Base-by-base conservation (phyloP, 2,329 filamentous ascomycete species). In the Epichloe gansuensis region DNA sequence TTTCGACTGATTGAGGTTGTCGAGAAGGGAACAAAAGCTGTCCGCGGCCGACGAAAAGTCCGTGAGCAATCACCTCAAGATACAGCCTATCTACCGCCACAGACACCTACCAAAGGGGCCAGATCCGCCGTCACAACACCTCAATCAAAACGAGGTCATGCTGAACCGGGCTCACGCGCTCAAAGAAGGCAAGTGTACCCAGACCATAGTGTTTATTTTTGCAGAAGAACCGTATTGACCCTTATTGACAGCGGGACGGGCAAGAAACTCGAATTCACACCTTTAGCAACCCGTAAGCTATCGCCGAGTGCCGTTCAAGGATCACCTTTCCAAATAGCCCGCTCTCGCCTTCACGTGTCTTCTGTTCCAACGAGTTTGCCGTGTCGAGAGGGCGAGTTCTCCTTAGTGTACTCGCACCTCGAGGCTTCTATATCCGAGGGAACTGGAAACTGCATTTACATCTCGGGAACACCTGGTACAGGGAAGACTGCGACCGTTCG, bases 401-500 rank as follows among this genome's bases (percentile, higher is more conserved):
- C 84, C 9, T 82, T 87, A 2, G 93, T 98, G 6, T 96, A 97
- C 64, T 87, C 87, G 4, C 89, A 97, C 66, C 82, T 98, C 36
- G 90, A 95, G 64, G 86, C 89, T 7, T 93, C 94, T 50, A 98
- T 98, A 63, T 85, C 85, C 13, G 91, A 95, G 58, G 93, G 91
- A 17, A 87, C 86, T 2, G 94, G 94, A 13, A 87, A 91, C 34
- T 98, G 94, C 66, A 97, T 98, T 63, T 98, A 98, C 69, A 98
- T 98, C 54, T 97, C 93, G 0, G 93, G 93, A n/a, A 97, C 91
- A 0, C 93, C 94, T 0, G 93, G 94, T 7, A 98, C 93, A 0
- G 93, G 93, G 34, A 98, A 98, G 68, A 98, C 93, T 1, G 93
- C 93, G 12, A 98, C 94, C 0, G 93, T 98, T 9, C 85, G 93